Evolutionary conservation across 306 rosid species (phyloP), one percentile per base, ranked within the genome.

Genomic region (Quercus glauca): DNA sequence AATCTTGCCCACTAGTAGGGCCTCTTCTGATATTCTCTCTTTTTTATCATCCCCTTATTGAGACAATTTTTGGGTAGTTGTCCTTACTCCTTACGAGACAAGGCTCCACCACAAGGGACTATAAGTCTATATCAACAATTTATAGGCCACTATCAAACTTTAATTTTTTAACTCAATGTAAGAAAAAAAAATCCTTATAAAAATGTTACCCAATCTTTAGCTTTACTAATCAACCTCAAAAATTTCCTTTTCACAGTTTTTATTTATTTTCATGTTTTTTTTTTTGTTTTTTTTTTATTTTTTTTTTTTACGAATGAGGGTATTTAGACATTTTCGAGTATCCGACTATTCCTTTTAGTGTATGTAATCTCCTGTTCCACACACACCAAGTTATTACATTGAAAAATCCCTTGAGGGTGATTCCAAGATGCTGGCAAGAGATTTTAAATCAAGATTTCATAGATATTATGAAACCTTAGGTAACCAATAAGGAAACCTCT

Each of bases 1-100:
- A 87, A 87, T 80, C 81, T 78, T 43, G 55, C 76, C 67, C 75
- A 80, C 72, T 74, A 64, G 52, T 74, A 76, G 88, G 84, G 61
- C 83, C 90, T 69, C 31, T 70, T 64, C 53, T 85, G 87, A 90
- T 79, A 83, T 73, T 79, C 11, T 69, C 64, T 10, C 74, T 67
- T 84, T 84, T 77, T 82, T 75, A 43, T 67, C 65, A 60, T 25
- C 35, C 1, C 51, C 49, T 29, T 31, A n/a, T 80, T 77, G 67
- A 73, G 77, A 80, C 80, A 82, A 76, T 53, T 52, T 72, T 73
- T 77, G 52, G 20, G 56, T 6, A 43, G 15, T 68, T 85, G 83
- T 79, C 84, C 76, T 73, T 45, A 58, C 53, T 49, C 53, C 53
- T 49, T 71, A 20, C 8, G 75, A 77, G 33, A 67, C 82, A 67